Percentiles rank a stretch among this genome's conserved stretches.
Conservation (phyloP, 371 early-diverging fungal species). For the Apophysomyces ossiformis region DNA sequence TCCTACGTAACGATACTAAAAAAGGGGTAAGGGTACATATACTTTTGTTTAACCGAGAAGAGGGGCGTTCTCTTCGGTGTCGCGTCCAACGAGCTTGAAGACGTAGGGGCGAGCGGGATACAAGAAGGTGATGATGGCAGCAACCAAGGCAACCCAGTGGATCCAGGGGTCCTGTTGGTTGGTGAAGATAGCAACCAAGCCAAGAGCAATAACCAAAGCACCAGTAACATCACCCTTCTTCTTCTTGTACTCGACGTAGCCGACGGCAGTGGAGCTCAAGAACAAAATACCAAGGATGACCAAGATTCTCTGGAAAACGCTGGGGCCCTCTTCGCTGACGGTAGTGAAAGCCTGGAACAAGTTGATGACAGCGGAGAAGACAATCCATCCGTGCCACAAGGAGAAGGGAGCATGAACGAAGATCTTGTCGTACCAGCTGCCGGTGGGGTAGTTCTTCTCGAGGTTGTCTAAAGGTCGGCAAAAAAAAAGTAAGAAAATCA, state of each 20-base stretch:
- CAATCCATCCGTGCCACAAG: conserved; percentile 72
- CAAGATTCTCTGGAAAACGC: conserved; percentile 47
- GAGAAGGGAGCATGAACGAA: conserved; percentile 76
- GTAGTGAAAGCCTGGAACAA: conserved; percentile 61
- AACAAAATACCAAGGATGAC: conserved; percentile 57
- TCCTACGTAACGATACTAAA: neutral
- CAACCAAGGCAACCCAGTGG: conserved; percentile 50
- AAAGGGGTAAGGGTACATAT: neutral
- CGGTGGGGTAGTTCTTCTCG: conserved; percentile 43
- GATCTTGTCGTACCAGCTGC: conserved; percentile 51
- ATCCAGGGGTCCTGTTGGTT: conserved; percentile 20
- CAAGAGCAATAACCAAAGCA: conserved; percentile 58
- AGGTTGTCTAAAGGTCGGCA: conserved; percentile 46
- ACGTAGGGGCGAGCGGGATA: conserved; percentile 49
- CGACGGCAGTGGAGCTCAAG: conserved; percentile 62
- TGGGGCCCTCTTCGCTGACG: conserved; percentile 46
- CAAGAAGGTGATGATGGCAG: conserved; percentile 41
- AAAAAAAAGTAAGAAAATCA: conserved; percentile 10
- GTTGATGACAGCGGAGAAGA: conserved; percentile 61
- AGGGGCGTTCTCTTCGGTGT: conserved; percentile 36
- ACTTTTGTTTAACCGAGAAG: conserved; percentile 39
- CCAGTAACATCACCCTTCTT: conserved; percentile 66
- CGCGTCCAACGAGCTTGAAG: conserved; percentile 35
- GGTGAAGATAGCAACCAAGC: conserved; percentile 52
- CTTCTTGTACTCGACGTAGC: conserved; percentile 67